Evolutionary conservation across 805 yeast species (phyloP).

Genomic region (Vanderwaltozyma tropicalis): DNA sequence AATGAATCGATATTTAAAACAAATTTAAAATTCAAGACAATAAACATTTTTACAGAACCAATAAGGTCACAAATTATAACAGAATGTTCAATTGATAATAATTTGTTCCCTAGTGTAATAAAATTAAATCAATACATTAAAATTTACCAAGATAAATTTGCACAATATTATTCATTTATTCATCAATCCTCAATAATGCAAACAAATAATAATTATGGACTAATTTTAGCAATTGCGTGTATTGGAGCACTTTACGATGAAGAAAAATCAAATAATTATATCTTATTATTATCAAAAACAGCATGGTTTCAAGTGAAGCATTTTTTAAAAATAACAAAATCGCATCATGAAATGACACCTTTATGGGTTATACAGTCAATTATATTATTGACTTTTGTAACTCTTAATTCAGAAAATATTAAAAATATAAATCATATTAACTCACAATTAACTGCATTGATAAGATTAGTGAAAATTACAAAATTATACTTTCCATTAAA

Average conservation of each 20-base stretch:
- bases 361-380: constrained; percentile 81
- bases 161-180: constrained; percentile 73
- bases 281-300: constrained; percentile 58
- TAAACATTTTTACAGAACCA: constrained; percentile 50
- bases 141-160: constrained; percentile 66
- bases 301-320: constrained; percentile 57
- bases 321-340: constrained; percentile 15
- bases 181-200: constrained; percentile 52
- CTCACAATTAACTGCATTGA: constrained; percentile 70
- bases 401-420: constrained; percentile 53
- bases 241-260: constrained; percentile 82
- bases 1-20: too few species aligned
- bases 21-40: constrained; percentile 38
- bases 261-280: constrained; percentile 67
- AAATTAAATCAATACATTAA: constrained; percentile 69
- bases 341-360: constrained; percentile 14
- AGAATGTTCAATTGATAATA: constrained; percentile 41
- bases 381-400: constrained; percentile 71
- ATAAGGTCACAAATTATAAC: constrained; percentile 45
- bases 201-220: constrained; percentile 42
- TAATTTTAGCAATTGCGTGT: constrained; percentile 71
- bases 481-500: constrained; percentile 57
- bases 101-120: constrained; percentile 62
- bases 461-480: constrained; percentile 66
- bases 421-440: constrained; percentile 57